Percentiles rank a stretch among this genome's conserved stretches.
Evolutionary conservation across 2,329 filamentous ascomycete species (phyloP).

Genomic region (Knufia petricola): DNA sequence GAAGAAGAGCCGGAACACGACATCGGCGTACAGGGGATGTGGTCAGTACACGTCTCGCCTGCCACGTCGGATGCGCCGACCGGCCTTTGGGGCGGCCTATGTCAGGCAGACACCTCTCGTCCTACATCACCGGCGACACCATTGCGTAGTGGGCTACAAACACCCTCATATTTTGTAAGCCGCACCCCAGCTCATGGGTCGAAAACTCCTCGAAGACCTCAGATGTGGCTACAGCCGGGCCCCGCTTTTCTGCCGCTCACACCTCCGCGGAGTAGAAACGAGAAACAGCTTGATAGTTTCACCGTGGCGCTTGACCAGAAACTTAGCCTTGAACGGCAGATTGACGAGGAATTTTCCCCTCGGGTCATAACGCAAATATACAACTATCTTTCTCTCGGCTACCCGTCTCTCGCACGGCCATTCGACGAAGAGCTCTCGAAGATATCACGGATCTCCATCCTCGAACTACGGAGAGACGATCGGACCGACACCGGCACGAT

Average conservation of each 20-base stretch:
- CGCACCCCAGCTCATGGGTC: conserved; percentile 22
- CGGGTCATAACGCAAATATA: conserved; percentile 89
- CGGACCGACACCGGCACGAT: conserved; percentile 43
- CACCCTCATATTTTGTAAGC: conserved; percentile 24
- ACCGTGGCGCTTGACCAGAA: conserved; percentile 24
- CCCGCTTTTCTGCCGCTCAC: conserved; percentile 28
- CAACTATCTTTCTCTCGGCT: conserved; percentile 90
- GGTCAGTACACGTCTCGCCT: conserved; percentile 11
- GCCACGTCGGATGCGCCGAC: conserved; percentile 9
- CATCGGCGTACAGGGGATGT: conserved; percentile 29
- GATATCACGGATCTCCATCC: conserved; percentile 61
- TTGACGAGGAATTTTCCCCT: conserved; percentile 64
- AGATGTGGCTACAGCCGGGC: conserved; percentile 8
- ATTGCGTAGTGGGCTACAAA: conserved; percentile 28
- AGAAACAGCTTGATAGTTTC: conserved; percentile 34
- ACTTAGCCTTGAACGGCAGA: conserved; percentile 33
- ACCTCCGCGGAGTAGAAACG: conserved; percentile 39
- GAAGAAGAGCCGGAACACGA: conserved; percentile 44
- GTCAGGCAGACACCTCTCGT: conserved; percentile 23
- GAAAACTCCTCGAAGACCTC: conserved; percentile 24
- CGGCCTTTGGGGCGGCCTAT: conserved; percentile 27
- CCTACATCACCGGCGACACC: conserved; percentile 15
- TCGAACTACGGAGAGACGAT: conserved; percentile 65
- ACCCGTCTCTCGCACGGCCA: conserved; percentile 70
- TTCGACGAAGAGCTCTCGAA: conserved; percentile 80